Conservation (phyloP, 768 basidiomycete genomes). For the Boletus barrowsii region DNA sequence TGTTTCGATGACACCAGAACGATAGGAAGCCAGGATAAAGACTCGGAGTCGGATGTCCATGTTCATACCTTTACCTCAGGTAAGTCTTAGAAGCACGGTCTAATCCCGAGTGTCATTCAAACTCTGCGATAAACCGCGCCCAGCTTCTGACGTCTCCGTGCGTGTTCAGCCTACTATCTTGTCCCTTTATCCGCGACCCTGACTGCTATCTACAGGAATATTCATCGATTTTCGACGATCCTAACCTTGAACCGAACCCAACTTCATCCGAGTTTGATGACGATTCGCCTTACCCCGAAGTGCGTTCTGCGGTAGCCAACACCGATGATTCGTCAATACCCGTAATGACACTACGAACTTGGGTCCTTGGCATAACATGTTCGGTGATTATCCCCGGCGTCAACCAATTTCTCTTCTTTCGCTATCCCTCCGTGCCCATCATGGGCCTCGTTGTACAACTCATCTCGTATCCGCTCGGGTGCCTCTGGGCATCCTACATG, state of each 20-base stretch:
- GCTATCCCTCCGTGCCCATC: slow-evolving; percentile 64
- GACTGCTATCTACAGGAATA: slow-evolving; percentile 32
- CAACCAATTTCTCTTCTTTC: slow-evolving; percentile 71
- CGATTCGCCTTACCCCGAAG: slow-evolving; percentile 2
- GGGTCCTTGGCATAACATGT: not conserved
- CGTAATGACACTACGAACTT: not conserved
- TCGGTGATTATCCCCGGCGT: not conserved
- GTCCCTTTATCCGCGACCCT: not conserved
- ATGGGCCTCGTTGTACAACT: slow-evolving; percentile 68
- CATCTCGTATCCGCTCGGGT: slow-evolving; percentile 67
- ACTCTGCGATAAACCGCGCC: not conserved
- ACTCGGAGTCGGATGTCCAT: slow-evolving; percentile 37
- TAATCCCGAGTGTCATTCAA: not conserved
- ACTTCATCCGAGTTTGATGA: not conserved
- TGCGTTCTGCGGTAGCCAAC: slow-evolving; percentile 3
- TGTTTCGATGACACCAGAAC: not conserved
- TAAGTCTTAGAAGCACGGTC: not conserved
- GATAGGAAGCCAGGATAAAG: not conserved
- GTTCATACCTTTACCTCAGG: not conserved
- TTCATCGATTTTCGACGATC: not conserved
- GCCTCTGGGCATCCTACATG: slow-evolving; percentile 49
- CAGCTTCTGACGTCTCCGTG: not conserved
- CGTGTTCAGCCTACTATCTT: not conserved
- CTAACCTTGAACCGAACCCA: not conserved
- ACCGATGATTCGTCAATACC: slow-evolving; percentile 1